Conservation (phyloP, 371 early-diverging fungal genomes). For the Mortierella sp. region DNA sequence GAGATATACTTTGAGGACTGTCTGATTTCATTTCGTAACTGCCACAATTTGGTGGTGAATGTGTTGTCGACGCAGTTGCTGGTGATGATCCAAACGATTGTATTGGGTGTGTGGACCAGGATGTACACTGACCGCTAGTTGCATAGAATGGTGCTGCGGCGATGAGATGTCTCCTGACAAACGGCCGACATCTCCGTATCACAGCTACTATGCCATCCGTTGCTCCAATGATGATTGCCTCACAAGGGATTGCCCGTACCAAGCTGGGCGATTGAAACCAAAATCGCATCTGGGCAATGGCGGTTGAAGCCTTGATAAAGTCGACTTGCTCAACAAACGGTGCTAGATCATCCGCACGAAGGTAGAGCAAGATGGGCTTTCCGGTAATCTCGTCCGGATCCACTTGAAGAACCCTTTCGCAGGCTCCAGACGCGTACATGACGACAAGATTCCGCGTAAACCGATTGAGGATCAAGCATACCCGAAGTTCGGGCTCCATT, state of each 20-base stretch:
- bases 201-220: constrained; percentile 24
- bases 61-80: neutral
- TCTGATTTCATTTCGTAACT: neutral
- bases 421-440: constrained; percentile 37
- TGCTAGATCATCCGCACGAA: constrained; percentile 29
- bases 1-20: neutral
- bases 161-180: constrained; percentile 17
- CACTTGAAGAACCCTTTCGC: constrained; percentile 12
- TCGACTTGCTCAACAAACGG: constrained; percentile 32
- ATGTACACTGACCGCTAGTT: neutral
- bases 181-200: constrained; percentile 23
- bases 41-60: neutral
- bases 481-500: constrained; percentile 34
- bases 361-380: constrained; percentile 26
- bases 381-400: constrained; percentile 21
- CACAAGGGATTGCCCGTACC: constrained; percentile 23
- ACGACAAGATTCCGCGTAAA: constrained; percentile 28
- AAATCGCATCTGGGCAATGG: constrained; percentile 33
- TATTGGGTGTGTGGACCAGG: neutral
- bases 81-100: neutral
- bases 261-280: constrained; percentile 39
- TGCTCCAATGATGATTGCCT: constrained; percentile 29
- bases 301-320: constrained; percentile 18
- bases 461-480: constrained; percentile 39
- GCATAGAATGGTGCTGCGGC: neutral